A percentile compares a stretch with the other conserved stretches of the same genome.
Evolutionary conservation across 2,329 filamentous ascomycete genomes (phyloP).

Genomic region (Colletotrichum musicola): DNA sequence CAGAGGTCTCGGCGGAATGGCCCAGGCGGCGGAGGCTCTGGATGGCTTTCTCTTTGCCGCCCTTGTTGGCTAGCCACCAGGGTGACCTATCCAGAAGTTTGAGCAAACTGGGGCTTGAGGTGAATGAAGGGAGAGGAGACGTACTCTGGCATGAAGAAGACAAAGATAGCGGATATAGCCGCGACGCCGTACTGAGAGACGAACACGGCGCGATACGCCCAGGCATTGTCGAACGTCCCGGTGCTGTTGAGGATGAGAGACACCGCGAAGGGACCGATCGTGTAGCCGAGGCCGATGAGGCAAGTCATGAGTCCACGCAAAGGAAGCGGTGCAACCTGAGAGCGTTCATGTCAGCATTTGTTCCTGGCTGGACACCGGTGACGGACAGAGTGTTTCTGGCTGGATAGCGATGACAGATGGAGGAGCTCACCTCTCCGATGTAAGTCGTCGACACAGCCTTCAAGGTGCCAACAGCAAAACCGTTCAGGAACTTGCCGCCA

Average conservation of each 20-base stretch:
- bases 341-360: background rate
- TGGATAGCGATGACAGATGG: constrained; percentile 35
- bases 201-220: constrained; percentile 45
- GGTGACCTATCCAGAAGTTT: constrained; percentile 44
- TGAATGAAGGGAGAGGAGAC: background rate
- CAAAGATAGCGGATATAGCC: constrained; percentile 44
- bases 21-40: constrained; percentile 46
- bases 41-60: constrained; percentile 48
- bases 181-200: constrained; percentile 49
- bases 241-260: constrained; percentile 48
- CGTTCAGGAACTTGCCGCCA: constrained; percentile 56
- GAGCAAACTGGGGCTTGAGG: background rate
- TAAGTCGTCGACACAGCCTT: constrained; percentile 44
- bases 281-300: constrained; percentile 45
- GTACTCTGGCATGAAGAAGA: constrained; percentile 55
- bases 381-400: constrained; percentile 15
- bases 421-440: constrained; percentile 42
- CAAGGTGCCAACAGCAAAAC: constrained; percentile 48
- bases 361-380: too few species aligned
- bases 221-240: constrained; percentile 32
- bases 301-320: constrained; percentile 46
- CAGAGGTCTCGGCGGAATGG: constrained; percentile 26
- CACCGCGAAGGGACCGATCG: constrained; percentile 46
- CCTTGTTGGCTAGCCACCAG: constrained; percentile 52
- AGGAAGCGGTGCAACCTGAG: constrained; percentile 42